Base-by-base conservation (phyloP, 441 rosid genomes). In the Populus hybrid region DNA sequence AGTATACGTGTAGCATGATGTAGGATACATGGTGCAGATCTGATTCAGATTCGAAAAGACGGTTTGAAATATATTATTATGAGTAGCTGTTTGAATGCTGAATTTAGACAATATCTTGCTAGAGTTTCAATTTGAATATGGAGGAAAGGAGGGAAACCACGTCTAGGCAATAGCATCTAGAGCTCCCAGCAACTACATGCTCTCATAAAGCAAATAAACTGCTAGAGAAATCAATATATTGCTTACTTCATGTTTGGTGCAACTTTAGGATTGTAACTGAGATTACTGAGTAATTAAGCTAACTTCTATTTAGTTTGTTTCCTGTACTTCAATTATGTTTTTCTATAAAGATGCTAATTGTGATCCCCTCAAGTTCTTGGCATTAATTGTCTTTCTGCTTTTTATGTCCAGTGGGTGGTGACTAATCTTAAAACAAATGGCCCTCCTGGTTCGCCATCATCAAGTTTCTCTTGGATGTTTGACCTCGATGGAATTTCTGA, bases 391-490 rank as follows among this genome's bases (percentile, higher is more conserved):
- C 31, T 29, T 29, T 28, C 31, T 29, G 31, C 31, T 71, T 68
- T 71, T 83, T 68, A 70, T 74, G 68, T 81, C 77, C 86, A 95
- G 99, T 95, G 99, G 99, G 97, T 92, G 20, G 88, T 88, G 74
- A 93, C 97, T 38, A 95, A 92, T 84, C 95, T 95, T 76, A 87
- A 82, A 82, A 89, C 89, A 68, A 82, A 76, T 2, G 78, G 74
- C 21, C 75, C 80, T 75, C 75, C 74, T 45, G 87, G 87, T 73
- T 81, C 87, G 8, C 81, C 85, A 11, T 81, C 83, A 26, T 82
- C 94, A 76, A 53, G 87, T 82, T 95, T 89, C 88, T 93, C 97
- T 3, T 95, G 99, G 99, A 84, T 80, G 64, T 95, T 93, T 80
- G 94, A 95, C 83, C 89, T 95, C 8, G 88, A 89, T 9, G 99